Evolutionary conservation across 164 flowering plant species (phyloP).

Genomic region (Cinnamomum chago): DNA sequence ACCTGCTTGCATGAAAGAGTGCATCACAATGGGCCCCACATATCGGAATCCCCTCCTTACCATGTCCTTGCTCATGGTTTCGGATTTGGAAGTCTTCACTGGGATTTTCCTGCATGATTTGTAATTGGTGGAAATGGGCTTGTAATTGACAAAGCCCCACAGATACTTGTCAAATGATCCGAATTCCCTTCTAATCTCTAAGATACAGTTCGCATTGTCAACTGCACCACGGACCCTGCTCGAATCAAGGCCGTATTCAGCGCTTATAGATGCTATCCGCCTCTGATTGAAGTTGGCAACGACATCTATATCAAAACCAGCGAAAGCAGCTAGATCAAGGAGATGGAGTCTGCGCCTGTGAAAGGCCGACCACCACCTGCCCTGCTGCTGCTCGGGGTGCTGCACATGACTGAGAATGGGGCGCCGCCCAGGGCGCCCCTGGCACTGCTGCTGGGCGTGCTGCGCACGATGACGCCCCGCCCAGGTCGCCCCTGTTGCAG

Average conservation of each 20-base stretch:
- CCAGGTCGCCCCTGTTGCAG: no score
- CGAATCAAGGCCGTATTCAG: constrained; percentile 50
- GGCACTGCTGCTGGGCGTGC: no score
- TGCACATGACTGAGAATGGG: no score
- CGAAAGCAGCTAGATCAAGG: constrained; percentile 73
- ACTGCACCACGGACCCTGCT: constrained; percentile 69
- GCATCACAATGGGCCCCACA: constrained; percentile 86
- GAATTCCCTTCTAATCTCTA: constrained; percentile 58
- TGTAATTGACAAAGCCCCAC: constrained; percentile 85
- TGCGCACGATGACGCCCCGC: no score
- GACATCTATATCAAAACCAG: constrained; percentile 64
- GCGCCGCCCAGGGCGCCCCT: no score
- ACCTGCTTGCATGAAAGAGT: constrained; percentile 92
- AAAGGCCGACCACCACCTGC: no score
- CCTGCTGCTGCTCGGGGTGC: no score
- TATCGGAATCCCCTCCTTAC: constrained; percentile 71
- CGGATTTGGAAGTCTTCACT: constrained; percentile 93
- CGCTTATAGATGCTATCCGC: constrained; percentile 46
- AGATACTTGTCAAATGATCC: constrained; percentile 72
- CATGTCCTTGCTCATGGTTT: constrained; percentile 95
- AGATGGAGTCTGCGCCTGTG: no score
- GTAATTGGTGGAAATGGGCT: constrained; percentile 71
- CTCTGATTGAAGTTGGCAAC: constrained; percentile 60
- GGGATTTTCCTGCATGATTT: constrained; percentile 69
- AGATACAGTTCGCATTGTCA: constrained; percentile 70